Evolutionary conservation across 139 green algal species (phyloP).

Genomic region (Coelastrella sp.): DNA sequence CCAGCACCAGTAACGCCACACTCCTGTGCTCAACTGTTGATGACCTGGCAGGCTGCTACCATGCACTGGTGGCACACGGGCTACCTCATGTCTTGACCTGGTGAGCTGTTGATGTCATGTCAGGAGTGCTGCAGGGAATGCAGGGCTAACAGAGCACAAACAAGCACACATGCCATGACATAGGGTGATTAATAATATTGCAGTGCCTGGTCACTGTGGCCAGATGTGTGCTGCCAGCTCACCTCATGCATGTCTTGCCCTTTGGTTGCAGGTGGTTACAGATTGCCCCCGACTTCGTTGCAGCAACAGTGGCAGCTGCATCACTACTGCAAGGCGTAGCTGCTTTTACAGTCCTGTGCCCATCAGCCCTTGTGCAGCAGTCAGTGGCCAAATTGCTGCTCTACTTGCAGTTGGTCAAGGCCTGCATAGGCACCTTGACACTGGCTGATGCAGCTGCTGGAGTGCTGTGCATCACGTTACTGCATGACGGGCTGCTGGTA

Average conservation of each 20-base stretch:
- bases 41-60: neutral
- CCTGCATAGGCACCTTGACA: neutral
- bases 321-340: constrained; percentile 18
- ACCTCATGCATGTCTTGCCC: neutral
- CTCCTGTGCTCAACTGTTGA: neutral
- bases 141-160: neutral
- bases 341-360: constrained; percentile 7
- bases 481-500: neutral
- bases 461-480: constrained; percentile 3
- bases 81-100: constrained; percentile 1
- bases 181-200: neutral
- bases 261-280: constrained; percentile 13
- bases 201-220: too few relatives aligned
- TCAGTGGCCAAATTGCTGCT: neutral
- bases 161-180: neutral
- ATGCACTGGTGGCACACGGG: constrained; percentile 6
- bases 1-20: constrained; percentile 9
- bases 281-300: neutral
- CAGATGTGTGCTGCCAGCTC: too few relatives aligned
- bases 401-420: neutral
- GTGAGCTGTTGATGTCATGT: neutral
- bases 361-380: neutral
- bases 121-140: too few relatives aligned
- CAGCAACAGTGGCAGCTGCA: neutral
- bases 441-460: neutral